Conservation (phyloP, 768 basidiomycete genomes). For the Leccinum longicurvipes region DNA sequence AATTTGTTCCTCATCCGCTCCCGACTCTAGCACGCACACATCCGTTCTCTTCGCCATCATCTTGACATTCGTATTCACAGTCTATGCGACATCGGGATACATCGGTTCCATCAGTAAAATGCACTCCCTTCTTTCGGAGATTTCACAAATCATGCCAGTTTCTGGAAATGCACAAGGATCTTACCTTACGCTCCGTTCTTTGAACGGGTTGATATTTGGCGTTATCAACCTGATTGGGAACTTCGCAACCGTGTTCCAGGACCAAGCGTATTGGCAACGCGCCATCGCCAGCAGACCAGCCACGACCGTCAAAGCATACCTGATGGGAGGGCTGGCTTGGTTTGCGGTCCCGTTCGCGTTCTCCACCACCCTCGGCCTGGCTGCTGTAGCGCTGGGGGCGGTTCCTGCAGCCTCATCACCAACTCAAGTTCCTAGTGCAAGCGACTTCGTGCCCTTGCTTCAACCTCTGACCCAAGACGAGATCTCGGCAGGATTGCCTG, state of each 20-base stretch:
- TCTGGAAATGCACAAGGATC: conserved; percentile 81
- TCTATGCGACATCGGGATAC: conserved; percentile 73
- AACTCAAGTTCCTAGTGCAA: conserved; percentile 44
- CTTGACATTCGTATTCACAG: conserved; percentile 71
- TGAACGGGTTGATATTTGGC: conserved; percentile 76
- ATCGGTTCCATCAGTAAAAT: conserved; percentile 79
- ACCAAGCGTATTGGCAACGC: conserved; percentile 87
- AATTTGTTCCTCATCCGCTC: neutral
- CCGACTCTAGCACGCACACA: conserved; percentile 68
- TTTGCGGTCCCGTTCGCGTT: conserved; percentile 87
- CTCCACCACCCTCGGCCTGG: conserved; percentile 83
- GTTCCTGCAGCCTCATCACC: conserved; percentile 30
- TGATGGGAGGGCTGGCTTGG: conserved; percentile 89
- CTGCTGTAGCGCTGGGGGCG: conserved; percentile 76
- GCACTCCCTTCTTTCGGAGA: conserved; percentile 72
- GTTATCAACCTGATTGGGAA: conserved; percentile 89
- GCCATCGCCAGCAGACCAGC: conserved; percentile 85
- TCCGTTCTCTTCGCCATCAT: conserved; percentile 85
- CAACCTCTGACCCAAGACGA: conserved; percentile 50
- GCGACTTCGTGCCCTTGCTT: conserved; percentile 42
- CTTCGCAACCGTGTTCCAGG: conserved; percentile 63
- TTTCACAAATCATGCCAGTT: conserved; percentile 56
- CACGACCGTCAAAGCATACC: conserved; percentile 86
- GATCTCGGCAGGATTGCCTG: conserved; percentile 85
- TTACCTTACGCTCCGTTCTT: conserved; percentile 79